Percentiles rank a stretch among this genome's conserved stretches.
Evolutionary conservation across 192 early-diverging fungal species (phyloP).

Genomic region (Dimargaris cristalligena): DNA sequence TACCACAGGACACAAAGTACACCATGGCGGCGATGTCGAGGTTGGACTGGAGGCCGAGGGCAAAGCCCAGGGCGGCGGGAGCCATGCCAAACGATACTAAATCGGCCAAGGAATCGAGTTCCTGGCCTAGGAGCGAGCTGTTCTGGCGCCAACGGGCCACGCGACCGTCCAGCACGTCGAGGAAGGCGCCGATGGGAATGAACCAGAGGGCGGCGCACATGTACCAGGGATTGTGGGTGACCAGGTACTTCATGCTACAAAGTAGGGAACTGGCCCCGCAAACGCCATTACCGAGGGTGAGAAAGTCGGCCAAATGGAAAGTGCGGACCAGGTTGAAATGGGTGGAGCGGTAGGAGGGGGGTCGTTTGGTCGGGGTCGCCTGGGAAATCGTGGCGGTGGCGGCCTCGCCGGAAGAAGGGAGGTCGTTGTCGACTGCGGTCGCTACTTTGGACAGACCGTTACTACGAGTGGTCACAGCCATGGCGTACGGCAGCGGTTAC

Average conservation of each 20-base stretch:
- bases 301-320: slow-evolving; percentile 70
- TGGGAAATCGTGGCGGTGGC: too few relatives aligned
- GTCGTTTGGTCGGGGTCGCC: too few relatives aligned
- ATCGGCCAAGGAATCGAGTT: slow-evolving; percentile 80
- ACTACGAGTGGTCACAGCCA: too few relatives aligned
- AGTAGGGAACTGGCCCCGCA: slow-evolving; percentile 59
- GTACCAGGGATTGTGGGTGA: slow-evolving; percentile 41
- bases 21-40: slow-evolving; percentile 59
- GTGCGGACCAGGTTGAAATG: slow-evolving; percentile 35
- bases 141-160: slow-evolving; percentile 68
- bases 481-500: too few relatives aligned
- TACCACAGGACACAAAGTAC: slow-evolving; percentile 75
- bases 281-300: slow-evolving; percentile 72
- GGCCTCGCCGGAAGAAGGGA: too few relatives aligned
- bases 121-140: slow-evolving; percentile 64
- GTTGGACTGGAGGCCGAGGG: slow-evolving; percentile 68
- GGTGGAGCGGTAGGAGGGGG: slow-evolving; percentile 15
- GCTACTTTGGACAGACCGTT: too few relatives aligned
- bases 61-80: slow-evolving; percentile 67
- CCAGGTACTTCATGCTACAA: slow-evolving; percentile 51
- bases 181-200: slow-evolving; percentile 47
- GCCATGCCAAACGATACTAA: slow-evolving; percentile 69
- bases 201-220: slow-evolving; percentile 43
- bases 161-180: slow-evolving; percentile 62
- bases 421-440: too few relatives aligned